Base-by-base conservation (phyloP, 192 early-diverging fungal genomes). In the Backusella circina region DNA sequence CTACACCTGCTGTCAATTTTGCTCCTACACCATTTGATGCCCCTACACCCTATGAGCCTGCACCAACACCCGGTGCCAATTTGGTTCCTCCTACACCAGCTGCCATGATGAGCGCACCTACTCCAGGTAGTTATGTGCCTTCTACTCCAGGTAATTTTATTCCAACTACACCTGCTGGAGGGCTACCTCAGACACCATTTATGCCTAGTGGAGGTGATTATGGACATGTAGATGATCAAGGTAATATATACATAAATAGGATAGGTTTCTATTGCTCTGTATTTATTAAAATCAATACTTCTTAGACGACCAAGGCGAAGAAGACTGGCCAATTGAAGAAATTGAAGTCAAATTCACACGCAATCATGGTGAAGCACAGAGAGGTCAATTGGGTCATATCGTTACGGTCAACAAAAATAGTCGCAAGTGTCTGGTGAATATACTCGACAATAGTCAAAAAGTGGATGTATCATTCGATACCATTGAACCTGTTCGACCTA, bases 401-500 rank as follows among this genome's bases (percentile, higher is more conserved):
- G 77, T 83, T 6, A 75, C 82, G 31, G 86, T 90, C 16, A 85
- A 88, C 69, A 64, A 81, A 38, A 73, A 75, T 37, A 81, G 79
- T 26, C 80, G 86, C 7, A 80, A 83, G 9, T 89, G 88, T 65
- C 77, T 77, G 31, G 81, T 86, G 0, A 77, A 77, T 30, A 61
- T 86, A 32, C 72, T 84, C 54, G 83, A 85, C 39, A 75, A 77
- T 39, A 12, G 71, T 16, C 67, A 79, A 10, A 72, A 75, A 2
- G 72, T 80, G 36, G 77, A 77, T 38, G 66, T 84, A 47, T 54
- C 80, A 8, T 80, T 74, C 65, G 73, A 84, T 28, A 75, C 57
- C 36, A 72, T 91, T 32, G 86, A 86, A 12, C 86, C 88, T 1
- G 87, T 90, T 18, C 83, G 86, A 21, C 91, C 92, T 3, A 84